Percentiles rank a stretch among this genome's conserved stretches.
Conservation (phyloP, 768 basidiomycete genomes). For the Cystobasidium onofrii region DNA sequence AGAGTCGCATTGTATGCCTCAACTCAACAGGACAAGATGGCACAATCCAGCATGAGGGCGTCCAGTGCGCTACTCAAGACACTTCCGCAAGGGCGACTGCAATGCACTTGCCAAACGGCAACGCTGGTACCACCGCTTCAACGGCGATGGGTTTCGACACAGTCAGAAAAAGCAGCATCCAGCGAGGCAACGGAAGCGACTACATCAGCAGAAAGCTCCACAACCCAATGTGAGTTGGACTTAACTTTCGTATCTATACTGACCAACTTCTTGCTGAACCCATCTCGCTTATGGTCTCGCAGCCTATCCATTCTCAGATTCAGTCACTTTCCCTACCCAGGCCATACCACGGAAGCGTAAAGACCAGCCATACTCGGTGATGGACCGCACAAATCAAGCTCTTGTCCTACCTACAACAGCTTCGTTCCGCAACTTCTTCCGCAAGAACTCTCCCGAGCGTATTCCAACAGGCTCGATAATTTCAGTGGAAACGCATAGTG, state of each 20-base stretch:
- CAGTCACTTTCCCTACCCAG: slow-evolving; percentile 22
- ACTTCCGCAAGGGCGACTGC: background rate
- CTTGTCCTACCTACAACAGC: slow-evolving; percentile 14
- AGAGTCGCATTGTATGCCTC: too few species aligned
- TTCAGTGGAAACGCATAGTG: slow-evolving; percentile 25
- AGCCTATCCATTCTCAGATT: slow-evolving; percentile 23
- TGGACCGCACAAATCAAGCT: slow-evolving; percentile 18
- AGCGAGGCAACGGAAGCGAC: background rate
- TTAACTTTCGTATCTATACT: background rate
- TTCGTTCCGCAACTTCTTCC: slow-evolving; percentile 23
- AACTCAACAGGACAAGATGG: background rate
- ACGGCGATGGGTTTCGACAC: background rate
- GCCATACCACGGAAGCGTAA: background rate
- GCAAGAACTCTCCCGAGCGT: slow-evolving; percentile 19
- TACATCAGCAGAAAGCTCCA: background rate
- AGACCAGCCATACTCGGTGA: background rate
- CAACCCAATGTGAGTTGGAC: background rate
- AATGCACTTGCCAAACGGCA: background rate
- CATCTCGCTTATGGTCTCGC: background rate
- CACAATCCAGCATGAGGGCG: background rate
- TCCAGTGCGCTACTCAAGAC: background rate
- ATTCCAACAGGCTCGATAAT: slow-evolving; percentile 28
- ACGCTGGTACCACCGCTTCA: background rate
- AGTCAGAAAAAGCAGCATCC: background rate
- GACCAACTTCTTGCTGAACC: background rate